phyloP scores from a whole-genome alignment of 2,329 filamentous ascomycete genomes.

The Alternaria panax region DNA sequence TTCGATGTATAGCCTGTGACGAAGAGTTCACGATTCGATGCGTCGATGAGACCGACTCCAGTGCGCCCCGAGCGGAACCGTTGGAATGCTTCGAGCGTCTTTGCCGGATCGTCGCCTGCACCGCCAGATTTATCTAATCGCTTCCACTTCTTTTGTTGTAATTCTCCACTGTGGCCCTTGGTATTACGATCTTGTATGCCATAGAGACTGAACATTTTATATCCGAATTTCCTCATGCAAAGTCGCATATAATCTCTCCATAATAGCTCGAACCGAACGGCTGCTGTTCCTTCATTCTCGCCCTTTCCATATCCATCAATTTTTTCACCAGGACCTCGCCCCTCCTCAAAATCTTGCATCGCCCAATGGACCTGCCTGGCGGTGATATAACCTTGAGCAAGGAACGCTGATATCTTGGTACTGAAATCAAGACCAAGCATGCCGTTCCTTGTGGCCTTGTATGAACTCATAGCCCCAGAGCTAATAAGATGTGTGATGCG shows the following conservation, averaged over 20 bases:
- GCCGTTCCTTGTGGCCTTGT: slow-evolving; percentile 76
- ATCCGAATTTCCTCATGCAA: slow-evolving; percentile 73
- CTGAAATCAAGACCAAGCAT: slow-evolving; percentile 74
- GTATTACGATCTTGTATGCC: slow-evolving; percentile 63
- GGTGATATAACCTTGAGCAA: slow-evolving; percentile 75
- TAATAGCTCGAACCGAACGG: slow-evolving; percentile 74
- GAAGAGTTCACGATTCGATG: slow-evolving; percentile 75
- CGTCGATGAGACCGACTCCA: slow-evolving; percentile 79
- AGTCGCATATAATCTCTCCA: slow-evolving; percentile 84
- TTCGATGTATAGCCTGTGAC: slow-evolving; percentile 82
- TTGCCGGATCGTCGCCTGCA: slow-evolving; percentile 54
- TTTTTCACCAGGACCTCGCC: slow-evolving; percentile 47
- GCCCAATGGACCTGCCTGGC: slow-evolving; percentile 75
- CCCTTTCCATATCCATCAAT: slow-evolving; percentile 68
- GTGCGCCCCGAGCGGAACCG: slow-evolving; percentile 72
- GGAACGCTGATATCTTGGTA: slow-evolving; percentile 77
- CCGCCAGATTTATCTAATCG: slow-evolving; percentile 28
- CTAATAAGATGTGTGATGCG: slow-evolving; percentile 68
- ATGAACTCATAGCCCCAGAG: slow-evolving; percentile 67
- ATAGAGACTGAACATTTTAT: slow-evolving; percentile 67
- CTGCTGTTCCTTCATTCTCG: slow-evolving; percentile 74
- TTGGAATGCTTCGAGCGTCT: slow-evolving; percentile 56
- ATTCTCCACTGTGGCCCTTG: slow-evolving; percentile 40
- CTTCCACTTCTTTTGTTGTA: slow-evolving; percentile 51
- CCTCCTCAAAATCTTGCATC: slow-evolving; percentile 75